A percentile compares a stretch with the other conserved stretches of the same genome.
phyloP scores from a whole-genome alignment of 352 stramenopile species.

The Pythium utonaiense region DNA sequence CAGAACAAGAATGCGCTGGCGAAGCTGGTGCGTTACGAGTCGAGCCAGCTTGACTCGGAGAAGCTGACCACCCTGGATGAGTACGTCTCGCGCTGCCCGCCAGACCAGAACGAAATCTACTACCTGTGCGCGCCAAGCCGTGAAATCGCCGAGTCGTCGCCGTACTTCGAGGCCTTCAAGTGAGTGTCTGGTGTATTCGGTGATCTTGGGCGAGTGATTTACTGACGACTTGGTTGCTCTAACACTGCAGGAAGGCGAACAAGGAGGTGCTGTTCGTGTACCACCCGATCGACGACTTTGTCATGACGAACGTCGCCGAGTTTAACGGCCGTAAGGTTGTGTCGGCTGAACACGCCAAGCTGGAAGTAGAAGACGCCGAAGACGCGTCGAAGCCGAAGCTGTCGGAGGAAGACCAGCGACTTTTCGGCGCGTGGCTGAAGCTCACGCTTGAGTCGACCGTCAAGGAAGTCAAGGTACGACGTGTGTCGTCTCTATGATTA shows the following conservation, averaged over 20 bases:
- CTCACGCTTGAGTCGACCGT: slow-evolving; percentile 88
- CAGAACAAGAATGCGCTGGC: slow-evolving; percentile 89
- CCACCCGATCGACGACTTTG: slow-evolving; percentile 99
- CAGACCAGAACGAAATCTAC: slow-evolving; percentile 99
- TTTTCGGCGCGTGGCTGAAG: slow-evolving; percentile 94
- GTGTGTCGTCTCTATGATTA: neutral
- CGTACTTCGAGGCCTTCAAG: slow-evolving; percentile 99
- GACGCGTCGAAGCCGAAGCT: slow-evolving; percentile 59
- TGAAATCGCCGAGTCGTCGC: slow-evolving; percentile 93
- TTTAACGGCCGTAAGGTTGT: slow-evolving; percentile 97
- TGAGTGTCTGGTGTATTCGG: slow-evolving; percentile 56
- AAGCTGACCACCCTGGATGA: slow-evolving; percentile 97
- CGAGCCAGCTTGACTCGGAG: slow-evolving; percentile 87
- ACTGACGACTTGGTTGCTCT: neutral
- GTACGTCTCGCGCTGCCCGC: slow-evolving; percentile 95
- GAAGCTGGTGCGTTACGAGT: slow-evolving; percentile 99
- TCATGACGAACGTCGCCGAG: slow-evolving; percentile 98
- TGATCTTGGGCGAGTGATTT: neutral
- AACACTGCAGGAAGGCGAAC: slow-evolving; percentile 66
- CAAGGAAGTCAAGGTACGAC: slow-evolving; percentile 77
- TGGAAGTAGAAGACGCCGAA: slow-evolving; percentile 84
- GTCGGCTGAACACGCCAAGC: slow-evolving; percentile 94
- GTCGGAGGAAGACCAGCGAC: slow-evolving; percentile 79
- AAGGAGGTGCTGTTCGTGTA: slow-evolving; percentile 99
- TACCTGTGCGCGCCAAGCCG: slow-evolving; percentile 96